phyloP scores from a whole-genome alignment of 2,329 filamentous ascomycete species.

The Plectosphaerella plurivora region DNA sequence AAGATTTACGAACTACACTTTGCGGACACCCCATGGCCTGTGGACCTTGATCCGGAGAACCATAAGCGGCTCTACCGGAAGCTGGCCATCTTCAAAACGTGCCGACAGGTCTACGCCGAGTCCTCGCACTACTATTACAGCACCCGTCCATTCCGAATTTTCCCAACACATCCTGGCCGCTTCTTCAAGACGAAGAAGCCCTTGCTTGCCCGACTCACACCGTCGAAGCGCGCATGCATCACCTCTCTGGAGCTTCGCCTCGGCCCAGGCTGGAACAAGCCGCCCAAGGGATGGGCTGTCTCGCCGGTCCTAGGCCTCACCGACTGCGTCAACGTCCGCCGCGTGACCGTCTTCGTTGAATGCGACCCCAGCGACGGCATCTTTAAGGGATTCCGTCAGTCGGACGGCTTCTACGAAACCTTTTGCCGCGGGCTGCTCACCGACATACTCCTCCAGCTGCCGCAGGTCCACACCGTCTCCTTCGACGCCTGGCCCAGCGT shows the following conservation, averaged over 20 bases:
- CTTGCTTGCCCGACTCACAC: conserved; percentile 61
- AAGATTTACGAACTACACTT: conserved; percentile 66
- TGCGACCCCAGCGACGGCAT: conserved; percentile 64
- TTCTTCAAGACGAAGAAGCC: conserved; percentile 73
- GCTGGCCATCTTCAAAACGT: conserved; percentile 58
- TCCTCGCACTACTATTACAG: conserved; percentile 64
- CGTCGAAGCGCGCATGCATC: conserved; percentile 54
- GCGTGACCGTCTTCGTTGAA: conserved; percentile 65
- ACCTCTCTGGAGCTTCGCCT: conserved; percentile 65
- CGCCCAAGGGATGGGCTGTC: conserved; percentile 67
- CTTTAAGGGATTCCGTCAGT: conserved; percentile 64
- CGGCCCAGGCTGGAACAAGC: conserved; percentile 68
- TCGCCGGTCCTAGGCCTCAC: conserved; percentile 58
- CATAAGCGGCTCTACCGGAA: conserved; percentile 56
- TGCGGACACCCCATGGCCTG: conserved; percentile 26
- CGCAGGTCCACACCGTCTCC: conserved; percentile 53
- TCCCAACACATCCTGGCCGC: conserved; percentile 58
- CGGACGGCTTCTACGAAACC: conserved; percentile 64
- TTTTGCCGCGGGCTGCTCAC: conserved; percentile 58
- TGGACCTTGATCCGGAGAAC: conserved; percentile 66
- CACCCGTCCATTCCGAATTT: conserved; percentile 58
- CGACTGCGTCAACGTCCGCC: conserved; percentile 55
- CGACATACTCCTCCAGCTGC: conserved; percentile 52
- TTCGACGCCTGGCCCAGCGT: conserved; percentile 68
- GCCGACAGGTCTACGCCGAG: conserved; percentile 57